These are phyloP conservation scores for Saccharomycopsis malanga DNA, from an alignment of 805 yeast species.

Conservation along the genomic window DNA sequence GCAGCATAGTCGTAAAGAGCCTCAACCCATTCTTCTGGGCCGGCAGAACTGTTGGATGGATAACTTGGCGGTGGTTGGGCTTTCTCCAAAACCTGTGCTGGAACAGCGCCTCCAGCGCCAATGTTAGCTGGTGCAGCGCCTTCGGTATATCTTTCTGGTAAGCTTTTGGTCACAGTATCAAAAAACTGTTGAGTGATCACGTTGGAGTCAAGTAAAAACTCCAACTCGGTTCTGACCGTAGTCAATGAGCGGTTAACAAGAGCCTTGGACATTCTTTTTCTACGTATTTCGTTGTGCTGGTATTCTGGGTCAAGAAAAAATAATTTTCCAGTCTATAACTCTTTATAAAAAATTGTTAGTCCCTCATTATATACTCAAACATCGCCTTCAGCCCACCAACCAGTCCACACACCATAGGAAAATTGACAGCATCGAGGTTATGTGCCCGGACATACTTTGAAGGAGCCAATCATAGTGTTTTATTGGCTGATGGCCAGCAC, in stretches of 20 bases:
- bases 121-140: constrained; percentile 45
- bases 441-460: no score
- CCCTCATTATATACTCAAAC: no score
- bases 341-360: no score
- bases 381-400: no score
- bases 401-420: no score
- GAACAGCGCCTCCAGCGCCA: constrained; percentile 22
- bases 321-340: no score
- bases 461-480: no score
- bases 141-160: constrained; percentile 52
- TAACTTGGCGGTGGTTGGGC: constrained; percentile 14
- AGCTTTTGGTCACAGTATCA: constrained; percentile 39
- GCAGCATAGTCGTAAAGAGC: constrained; percentile 73
- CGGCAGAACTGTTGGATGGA: constrained; percentile 19
- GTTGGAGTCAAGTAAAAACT: constrained; percentile 66
- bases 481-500: no score
- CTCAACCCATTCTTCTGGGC: constrained; percentile 41
- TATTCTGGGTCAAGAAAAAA: no score
- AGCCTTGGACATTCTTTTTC: constrained; percentile 50
- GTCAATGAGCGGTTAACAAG: constrained; percentile 72
- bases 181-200: constrained; percentile 56
- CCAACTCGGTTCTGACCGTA: constrained; percentile 70
- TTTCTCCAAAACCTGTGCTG: constrained; percentile 13
- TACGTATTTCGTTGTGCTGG: no score
- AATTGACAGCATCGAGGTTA: no score